A percentile compares a stretch with the other conserved stretches of the same genome.
phyloP scores from a whole-genome alignment of 768 basidiomycete genomes.

The Pisolithus albus region DNA sequence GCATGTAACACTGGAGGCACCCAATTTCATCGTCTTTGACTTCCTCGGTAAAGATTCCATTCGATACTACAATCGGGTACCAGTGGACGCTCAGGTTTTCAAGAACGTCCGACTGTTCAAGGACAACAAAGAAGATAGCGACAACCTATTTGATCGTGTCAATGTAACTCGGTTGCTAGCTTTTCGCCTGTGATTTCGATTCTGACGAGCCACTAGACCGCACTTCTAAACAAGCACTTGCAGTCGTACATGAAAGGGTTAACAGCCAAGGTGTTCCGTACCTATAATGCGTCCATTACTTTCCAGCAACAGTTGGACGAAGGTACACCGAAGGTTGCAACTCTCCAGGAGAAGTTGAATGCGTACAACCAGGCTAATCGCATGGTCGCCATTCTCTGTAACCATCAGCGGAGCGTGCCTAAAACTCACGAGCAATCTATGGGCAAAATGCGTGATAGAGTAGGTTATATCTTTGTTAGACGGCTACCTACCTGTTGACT shows the following conservation, averaged over 20 bases:
- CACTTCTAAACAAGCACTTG: constrained; percentile 85
- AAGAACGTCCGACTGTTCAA: constrained; percentile 99
- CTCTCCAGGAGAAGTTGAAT: constrained; percentile 92
- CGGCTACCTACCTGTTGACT: constrained; percentile 2
- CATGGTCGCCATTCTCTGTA: constrained; percentile 94
- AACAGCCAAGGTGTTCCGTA: constrained; percentile 99
- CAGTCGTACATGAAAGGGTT: constrained; percentile 93
- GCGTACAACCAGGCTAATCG: constrained; percentile 98
- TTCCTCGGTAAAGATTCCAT: constrained; percentile 99
- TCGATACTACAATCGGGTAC: constrained; percentile 88
- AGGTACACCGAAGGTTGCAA: constrained; percentile 57
- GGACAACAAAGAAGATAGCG: constrained; percentile 80
- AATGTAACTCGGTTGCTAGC: constrained; percentile 42
- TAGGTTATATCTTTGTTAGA: constrained; percentile 28
- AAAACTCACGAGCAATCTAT: constrained; percentile 92
- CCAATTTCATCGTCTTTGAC: constrained; percentile 87
- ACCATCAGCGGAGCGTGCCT: constrained; percentile 93
- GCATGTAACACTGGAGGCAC: constrained; percentile 87
- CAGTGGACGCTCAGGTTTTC: constrained; percentile 89
- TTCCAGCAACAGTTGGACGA: constrained; percentile 88
- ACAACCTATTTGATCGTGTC: constrained; percentile 91
- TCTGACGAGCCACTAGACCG: constrained; percentile 46
- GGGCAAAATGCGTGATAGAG: constrained; percentile 91
- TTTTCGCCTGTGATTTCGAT: constrained; percentile 12
- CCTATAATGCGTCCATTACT: constrained; percentile 95